Evolutionary conservation across 78 protist species (phyloP).

Genomic region (Creolimax fragrantissima): DNA sequence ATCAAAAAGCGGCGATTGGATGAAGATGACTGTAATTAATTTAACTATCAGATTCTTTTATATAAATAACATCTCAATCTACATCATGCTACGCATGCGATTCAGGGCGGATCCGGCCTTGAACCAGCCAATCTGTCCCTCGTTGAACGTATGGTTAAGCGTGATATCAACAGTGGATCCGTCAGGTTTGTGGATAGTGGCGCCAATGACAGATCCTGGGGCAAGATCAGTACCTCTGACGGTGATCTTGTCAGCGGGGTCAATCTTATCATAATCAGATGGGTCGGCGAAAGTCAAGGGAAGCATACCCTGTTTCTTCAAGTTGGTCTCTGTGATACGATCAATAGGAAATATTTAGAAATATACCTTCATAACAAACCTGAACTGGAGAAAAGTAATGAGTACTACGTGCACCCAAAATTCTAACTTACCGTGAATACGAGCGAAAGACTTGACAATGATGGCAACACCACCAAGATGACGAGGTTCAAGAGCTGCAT

Average conservation of each 20-base stretch:
- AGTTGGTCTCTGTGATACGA: conserved; percentile 66
- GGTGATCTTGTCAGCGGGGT: conserved; percentile 49
- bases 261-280: conserved; percentile 70
- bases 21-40: too few relatives aligned
- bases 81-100: conserved; percentile 25
- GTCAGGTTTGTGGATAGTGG: background rate
- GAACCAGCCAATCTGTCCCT: conserved; percentile 90
- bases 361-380: background rate
- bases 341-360: background rate
- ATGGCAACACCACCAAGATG: conserved; percentile 85
- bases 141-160: conserved; percentile 84
- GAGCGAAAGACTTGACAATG: conserved; percentile 84
- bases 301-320: conserved; percentile 91
- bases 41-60: too few relatives aligned
- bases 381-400: background rate
- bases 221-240: conserved; percentile 51
- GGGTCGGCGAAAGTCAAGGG: conserved; percentile 85
- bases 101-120: conserved; percentile 84
- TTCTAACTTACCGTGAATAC: conserved; percentile 82
- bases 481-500: conserved; percentile 92
- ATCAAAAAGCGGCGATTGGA: too few relatives aligned
- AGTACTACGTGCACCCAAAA: background rate
- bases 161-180: conserved; percentile 7
- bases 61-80: too few relatives aligned
- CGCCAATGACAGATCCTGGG: background rate